These are phyloP conservation scores for Irpex rosettiformis DNA, from an alignment of 1,284 basidiomycete genomes.

Conservation along the genomic window DNA sequence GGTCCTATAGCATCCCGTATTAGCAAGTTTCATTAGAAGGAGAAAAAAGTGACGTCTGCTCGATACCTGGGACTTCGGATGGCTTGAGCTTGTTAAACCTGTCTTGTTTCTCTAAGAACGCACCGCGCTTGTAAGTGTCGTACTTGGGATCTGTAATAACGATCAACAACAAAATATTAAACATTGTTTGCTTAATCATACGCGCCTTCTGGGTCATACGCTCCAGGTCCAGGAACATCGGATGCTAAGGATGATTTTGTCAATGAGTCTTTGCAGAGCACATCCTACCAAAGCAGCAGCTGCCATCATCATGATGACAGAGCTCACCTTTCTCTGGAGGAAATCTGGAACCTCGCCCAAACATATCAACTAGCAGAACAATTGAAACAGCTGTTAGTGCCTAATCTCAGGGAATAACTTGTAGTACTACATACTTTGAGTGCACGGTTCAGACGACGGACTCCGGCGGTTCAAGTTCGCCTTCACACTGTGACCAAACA, in stretches of 20 bases:
- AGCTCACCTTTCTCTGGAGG: slow-evolving; percentile 22
- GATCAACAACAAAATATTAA: not conserved
- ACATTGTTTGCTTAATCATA: not conserved
- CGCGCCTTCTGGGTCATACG: slow-evolving; percentile 26
- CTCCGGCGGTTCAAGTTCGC: not conserved
- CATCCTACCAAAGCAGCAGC: too few relatives aligned
- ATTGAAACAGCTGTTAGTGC: too few relatives aligned
- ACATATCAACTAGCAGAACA: too few relatives aligned
- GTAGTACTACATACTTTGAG: not conserved
- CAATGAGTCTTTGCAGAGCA: too few relatives aligned
- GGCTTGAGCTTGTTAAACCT: slow-evolving; percentile 43
- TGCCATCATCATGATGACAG: too few relatives aligned
- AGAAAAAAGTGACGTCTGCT: slow-evolving; percentile 2
- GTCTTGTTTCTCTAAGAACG: slow-evolving; percentile 52
- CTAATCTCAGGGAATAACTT: too few relatives aligned
- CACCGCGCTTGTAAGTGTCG: slow-evolving; percentile 51
- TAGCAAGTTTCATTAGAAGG: not conserved
- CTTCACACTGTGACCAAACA: not conserved
- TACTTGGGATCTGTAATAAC: slow-evolving; percentile 35
- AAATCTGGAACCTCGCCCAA: slow-evolving; percentile 24
- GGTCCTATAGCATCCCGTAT: slow-evolving; percentile 29
- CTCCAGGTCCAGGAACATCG: slow-evolving; percentile 27
- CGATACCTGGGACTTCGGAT: slow-evolving; percentile 38
- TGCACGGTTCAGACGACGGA: not conserved
- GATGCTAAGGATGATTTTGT: slow-evolving; percentile 18